Evolutionary conservation across 495 filamentous ascomycete genomes (phyloP).

Genomic region (Hypoxylon subgilvum): DNA sequence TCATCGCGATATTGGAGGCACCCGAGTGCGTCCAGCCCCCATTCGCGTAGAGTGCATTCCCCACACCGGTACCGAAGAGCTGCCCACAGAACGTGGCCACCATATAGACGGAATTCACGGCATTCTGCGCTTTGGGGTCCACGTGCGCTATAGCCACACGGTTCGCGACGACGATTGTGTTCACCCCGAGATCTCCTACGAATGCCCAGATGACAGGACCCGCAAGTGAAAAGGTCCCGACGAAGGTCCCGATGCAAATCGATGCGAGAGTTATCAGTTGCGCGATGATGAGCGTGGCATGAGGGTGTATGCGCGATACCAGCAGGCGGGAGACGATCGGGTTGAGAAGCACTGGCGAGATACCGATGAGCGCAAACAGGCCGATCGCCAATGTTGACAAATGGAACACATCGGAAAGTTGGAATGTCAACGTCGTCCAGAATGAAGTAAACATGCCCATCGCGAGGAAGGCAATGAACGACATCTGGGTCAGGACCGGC

Average conservation of each 20-base stretch:
- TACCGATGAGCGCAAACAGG: constrained; percentile 72
- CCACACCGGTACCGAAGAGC: constrained; percentile 71
- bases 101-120: constrained; percentile 79
- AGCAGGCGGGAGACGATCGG: constrained; percentile 66
- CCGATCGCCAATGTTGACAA: constrained; percentile 68
- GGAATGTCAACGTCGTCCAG: constrained; percentile 87
- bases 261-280: constrained; percentile 58
- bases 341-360: constrained; percentile 63
- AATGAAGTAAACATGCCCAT: constrained; percentile 55
- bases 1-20: constrained; percentile 66
- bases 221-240: constrained; percentile 64
- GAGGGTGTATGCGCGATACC: constrained; percentile 66
- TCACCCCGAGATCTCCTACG: constrained; percentile 70
- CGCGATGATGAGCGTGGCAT: constrained; percentile 64
- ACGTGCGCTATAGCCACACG: constrained; percentile 69
- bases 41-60: constrained; percentile 69
- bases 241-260: constrained; percentile 68
- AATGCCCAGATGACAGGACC: constrained; percentile 73
- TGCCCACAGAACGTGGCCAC: constrained; percentile 73
- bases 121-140: constrained; percentile 69
- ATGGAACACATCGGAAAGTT: constrained; percentile 67
- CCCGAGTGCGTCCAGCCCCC: constrained; percentile 69
- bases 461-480: constrained; percentile 47
- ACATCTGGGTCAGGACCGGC: constrained; percentile 70
- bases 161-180: constrained; percentile 72